These are phyloP conservation scores for Penicillium sclerotiorum DNA, from an alignment of 2,329 filamentous ascomycete species.

Conservation along the genomic window DNA sequence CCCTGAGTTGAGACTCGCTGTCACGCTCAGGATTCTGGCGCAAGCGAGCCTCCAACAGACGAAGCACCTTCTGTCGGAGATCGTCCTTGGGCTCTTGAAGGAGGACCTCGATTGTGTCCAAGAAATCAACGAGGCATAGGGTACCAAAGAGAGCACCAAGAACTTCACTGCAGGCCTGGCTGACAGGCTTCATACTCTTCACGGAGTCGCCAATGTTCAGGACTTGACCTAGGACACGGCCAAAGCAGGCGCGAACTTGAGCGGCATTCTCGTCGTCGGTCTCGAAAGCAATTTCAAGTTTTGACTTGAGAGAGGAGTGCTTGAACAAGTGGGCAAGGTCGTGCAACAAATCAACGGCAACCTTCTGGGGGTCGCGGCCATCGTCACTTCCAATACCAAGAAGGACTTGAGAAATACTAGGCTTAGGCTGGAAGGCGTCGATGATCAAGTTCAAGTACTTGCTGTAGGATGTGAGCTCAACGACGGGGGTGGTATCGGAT, in stretches of 20 bases:
- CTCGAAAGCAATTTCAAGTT: constrained; percentile 41
- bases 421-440: constrained; percentile 76
- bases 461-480: constrained; percentile 74
- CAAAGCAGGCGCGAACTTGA: constrained; percentile 70
- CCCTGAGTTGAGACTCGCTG: constrained; percentile 65
- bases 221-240: constrained; percentile 66
- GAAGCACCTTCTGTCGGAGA: constrained; percentile 76
- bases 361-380: constrained; percentile 50
- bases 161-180: constrained; percentile 61
- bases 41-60: constrained; percentile 78
- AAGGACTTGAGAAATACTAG: constrained; percentile 70
- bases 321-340: constrained; percentile 44
- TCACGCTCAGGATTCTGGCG: constrained; percentile 72
- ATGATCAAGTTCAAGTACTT: constrained; percentile 74
- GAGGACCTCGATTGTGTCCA: constrained; percentile 82
- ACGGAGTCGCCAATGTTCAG: constrained; percentile 64
- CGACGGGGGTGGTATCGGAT: constrained; percentile 69
- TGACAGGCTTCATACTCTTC: constrained; percentile 39
- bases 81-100: constrained; percentile 75
- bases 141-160: constrained; percentile 81
- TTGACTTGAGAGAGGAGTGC: constrained; percentile 44
- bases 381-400: constrained; percentile 61
- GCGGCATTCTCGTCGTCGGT: constrained; percentile 56
- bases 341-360: constrained; percentile 46
- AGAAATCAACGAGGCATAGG: constrained; percentile 82